Evolutionary conservation across 495 filamentous ascomycete genomes (phyloP).

Genomic region (Penicillium bialowiezense): DNA sequence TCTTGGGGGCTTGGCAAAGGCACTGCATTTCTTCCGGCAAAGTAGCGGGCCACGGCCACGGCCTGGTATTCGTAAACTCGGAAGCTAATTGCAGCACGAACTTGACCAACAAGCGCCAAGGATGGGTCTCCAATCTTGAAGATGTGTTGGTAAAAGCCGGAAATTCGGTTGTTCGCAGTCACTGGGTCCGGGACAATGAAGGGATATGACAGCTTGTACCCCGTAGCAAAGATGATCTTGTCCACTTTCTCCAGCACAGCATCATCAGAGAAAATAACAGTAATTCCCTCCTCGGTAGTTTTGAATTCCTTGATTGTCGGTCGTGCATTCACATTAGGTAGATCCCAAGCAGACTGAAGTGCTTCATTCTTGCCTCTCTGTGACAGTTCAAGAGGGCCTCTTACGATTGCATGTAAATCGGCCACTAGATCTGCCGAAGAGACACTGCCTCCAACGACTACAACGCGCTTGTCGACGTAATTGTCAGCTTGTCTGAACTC

Average conservation of each 20-base stretch:
- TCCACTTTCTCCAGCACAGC: slow-evolving; percentile 35
- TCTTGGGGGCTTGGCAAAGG: slow-evolving; percentile 31
- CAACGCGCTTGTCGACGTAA: slow-evolving; percentile 27
- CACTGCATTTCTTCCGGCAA: slow-evolving; percentile 34
- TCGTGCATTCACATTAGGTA: slow-evolving; percentile 21
- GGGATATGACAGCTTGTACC: slow-evolving; percentile 49
- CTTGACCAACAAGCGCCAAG: slow-evolving; percentile 31
- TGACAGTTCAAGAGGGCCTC: slow-evolving; percentile 17
- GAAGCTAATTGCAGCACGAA: slow-evolving; percentile 50
- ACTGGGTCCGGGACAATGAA: slow-evolving; percentile 26
- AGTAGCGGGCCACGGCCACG: slow-evolving; percentile 46
- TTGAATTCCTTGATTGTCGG: slow-evolving; percentile 17
- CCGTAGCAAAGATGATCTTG: slow-evolving; percentile 52
- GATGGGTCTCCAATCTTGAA: slow-evolving; percentile 30
- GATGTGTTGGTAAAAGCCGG: slow-evolving; percentile 31
- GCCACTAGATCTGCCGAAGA: slow-evolving; percentile 29
- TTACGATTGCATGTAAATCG: slow-evolving; percentile 26
- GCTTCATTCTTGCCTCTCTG: slow-evolving; percentile 21
- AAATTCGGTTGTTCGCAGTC: slow-evolving; percentile 21
- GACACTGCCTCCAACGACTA: slow-evolving; percentile 30
- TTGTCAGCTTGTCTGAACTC: slow-evolving; percentile 21
- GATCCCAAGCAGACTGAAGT: slow-evolving; percentile 15
- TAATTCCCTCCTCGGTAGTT: background rate
- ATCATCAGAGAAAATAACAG: slow-evolving; percentile 37
- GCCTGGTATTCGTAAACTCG: slow-evolving; percentile 54